A percentile compares a stretch with the other conserved stretches of the same genome.
phyloP scores from a whole-genome alignment of 805 yeast species.

The Cyberlindnera nakhonratchasimensis region DNA sequence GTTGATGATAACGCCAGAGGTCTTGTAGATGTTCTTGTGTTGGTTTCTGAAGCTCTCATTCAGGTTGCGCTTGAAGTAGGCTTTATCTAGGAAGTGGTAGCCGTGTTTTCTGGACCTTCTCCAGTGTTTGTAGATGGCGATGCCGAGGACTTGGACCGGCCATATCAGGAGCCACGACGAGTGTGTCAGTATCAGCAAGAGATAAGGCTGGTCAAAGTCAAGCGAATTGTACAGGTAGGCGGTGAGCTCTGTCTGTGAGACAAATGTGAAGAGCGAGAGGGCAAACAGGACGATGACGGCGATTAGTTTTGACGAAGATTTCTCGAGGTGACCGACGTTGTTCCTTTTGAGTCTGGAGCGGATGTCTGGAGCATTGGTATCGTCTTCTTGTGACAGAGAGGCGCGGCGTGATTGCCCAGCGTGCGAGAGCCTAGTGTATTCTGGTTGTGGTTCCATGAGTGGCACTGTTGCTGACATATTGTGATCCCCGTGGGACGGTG shows the following conservation, averaged over 20 bases:
- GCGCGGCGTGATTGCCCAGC: slow-evolving; percentile 13
- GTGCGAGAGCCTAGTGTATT: slow-evolving; percentile 10
- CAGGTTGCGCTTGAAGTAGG: slow-evolving; percentile 25
- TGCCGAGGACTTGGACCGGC: slow-evolving; percentile 58
- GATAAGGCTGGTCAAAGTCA: slow-evolving; percentile 65
- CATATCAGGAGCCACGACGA: slow-evolving; percentile 73
- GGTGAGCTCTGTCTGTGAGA: slow-evolving; percentile 77
- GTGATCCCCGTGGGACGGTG: no score
- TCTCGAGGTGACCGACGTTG: slow-evolving; percentile 15
- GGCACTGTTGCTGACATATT: slow-evolving; percentile 2
- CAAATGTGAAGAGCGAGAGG: slow-evolving; percentile 57
- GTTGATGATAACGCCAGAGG: slow-evolving; percentile 25
- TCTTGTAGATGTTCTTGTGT: slow-evolving; percentile 39
- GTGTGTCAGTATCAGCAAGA: slow-evolving; percentile 67
- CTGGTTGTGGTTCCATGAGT: slow-evolving; percentile 5
- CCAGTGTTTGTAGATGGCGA: slow-evolving; percentile 45
- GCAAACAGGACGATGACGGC: slow-evolving; percentile 36
- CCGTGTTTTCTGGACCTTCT: slow-evolving; percentile 25
- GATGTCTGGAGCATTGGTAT: neutral
- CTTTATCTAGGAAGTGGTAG: slow-evolving; percentile 14
- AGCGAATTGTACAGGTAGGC: slow-evolving; percentile 56
- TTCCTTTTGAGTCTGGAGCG: neutral
- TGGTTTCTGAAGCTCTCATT: slow-evolving; percentile 39
- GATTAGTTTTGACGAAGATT: slow-evolving; percentile 13
- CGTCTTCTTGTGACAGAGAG: slow-evolving; percentile 6